Conservation (phyloP, 1,139 yeast species). For the Hyphopichia buzzinii region DNA sequence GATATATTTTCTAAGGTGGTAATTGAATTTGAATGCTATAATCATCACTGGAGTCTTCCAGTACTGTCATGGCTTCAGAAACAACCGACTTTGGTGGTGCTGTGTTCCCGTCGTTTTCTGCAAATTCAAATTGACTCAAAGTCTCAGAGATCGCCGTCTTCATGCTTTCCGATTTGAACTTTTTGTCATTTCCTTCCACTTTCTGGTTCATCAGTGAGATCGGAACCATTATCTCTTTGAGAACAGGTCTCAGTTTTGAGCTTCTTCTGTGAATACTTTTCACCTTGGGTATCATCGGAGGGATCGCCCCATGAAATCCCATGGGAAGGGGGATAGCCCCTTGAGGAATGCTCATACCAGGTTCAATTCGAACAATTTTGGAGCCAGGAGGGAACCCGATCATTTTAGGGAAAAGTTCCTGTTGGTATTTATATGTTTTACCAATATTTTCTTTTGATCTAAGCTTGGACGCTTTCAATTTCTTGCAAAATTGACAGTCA, state of each 20-base stretch:
- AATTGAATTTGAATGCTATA: slow-evolving; percentile 20
- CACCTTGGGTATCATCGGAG: slow-evolving; percentile 1
- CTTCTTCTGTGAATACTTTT: neutral
- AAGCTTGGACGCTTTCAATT: too few relatives aligned
- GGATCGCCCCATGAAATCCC: slow-evolving; percentile 5
- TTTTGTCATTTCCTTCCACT: too few relatives aligned
- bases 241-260: too few relatives aligned
- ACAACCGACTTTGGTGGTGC: slow-evolving; percentile 2
- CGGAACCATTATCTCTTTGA: too few relatives aligned
- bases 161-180: too few relatives aligned
- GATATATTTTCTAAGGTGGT: slow-evolving; percentile 8
- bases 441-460: too few relatives aligned
- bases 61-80: slow-evolving; percentile 7
- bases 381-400: slow-evolving; percentile 15
- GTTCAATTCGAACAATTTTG: slow-evolving; percentile 19
- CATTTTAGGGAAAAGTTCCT: too few relatives aligned
- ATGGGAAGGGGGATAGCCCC: slow-evolving; percentile 21
- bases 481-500: too few relatives aligned
- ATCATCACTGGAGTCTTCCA: slow-evolving; percentile 17
- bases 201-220: too few relatives aligned
- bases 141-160: too few relatives aligned
- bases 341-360: slow-evolving; percentile 23
- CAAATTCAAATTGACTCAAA: too few relatives aligned
- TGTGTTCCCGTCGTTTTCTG: neutral
- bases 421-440: too few relatives aligned